Evolutionary conservation across 495 filamentous ascomycete genomes (phyloP).

Genomic region (Halenospora varia): DNA sequence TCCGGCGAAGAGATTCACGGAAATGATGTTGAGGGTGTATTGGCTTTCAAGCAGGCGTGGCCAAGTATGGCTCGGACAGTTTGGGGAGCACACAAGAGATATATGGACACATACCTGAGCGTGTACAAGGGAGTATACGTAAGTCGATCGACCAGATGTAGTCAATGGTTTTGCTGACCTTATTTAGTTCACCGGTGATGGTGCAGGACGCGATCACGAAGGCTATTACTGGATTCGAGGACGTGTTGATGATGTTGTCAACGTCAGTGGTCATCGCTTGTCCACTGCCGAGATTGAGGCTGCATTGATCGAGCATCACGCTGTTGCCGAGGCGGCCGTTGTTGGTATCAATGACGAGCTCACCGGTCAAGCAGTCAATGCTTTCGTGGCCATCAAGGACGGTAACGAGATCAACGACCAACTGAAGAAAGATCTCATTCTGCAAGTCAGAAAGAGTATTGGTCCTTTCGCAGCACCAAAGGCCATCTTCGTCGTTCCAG

Average conservation of each 20-base stretch:
- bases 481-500: slow-evolving; percentile 81
- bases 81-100: slow-evolving; percentile 96
- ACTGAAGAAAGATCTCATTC: slow-evolving; percentile 84
- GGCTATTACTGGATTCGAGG: slow-evolving; percentile 99
- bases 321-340: slow-evolving; percentile 91
- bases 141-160: slow-evolving; percentile 33
- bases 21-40: slow-evolving; percentile 96
- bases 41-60: slow-evolving; percentile 98
- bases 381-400: slow-evolving; percentile 92
- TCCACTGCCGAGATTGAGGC: slow-evolving; percentile 98
- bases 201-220: slow-evolving; percentile 94
- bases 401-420: slow-evolving; percentile 74
- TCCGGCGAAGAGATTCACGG: slow-evolving; percentile 91
- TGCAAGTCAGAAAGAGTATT: slow-evolving; percentile 95
- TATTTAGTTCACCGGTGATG: slow-evolving; percentile 90
- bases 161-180: neutral
- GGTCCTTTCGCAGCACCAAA: slow-evolving; percentile 97
- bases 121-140: slow-evolving; percentile 99
- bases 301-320: slow-evolving; percentile 84
- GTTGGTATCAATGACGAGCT: slow-evolving; percentile 92
- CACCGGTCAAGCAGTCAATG: slow-evolving; percentile 95
- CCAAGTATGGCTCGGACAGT: slow-evolving; percentile 98
- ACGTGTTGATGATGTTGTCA: slow-evolving; percentile 97
- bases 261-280: slow-evolving; percentile 91
- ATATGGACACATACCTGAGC: slow-evolving; percentile 98